A percentile compares a stretch with the other conserved stretches of the same genome.
Conservation (phyloP, 2,329 filamentous ascomycete species). For the Monosporascus sp. region DNA sequence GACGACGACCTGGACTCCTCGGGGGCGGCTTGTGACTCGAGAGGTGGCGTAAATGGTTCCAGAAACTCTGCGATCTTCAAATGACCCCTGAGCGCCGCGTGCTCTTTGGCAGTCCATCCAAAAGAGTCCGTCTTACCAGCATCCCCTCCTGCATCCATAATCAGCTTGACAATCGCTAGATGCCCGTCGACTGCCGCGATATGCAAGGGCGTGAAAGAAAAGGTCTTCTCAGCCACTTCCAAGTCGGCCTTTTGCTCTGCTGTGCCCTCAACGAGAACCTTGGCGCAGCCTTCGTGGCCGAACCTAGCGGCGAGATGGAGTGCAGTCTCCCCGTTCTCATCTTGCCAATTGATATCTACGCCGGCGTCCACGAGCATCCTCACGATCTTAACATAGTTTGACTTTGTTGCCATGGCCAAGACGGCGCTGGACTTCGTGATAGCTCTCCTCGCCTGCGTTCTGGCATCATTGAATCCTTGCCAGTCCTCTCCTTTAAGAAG, state of each 20-base stretch:
- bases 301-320: conserved; percentile 88
- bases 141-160: conserved; percentile 74
- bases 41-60: conserved; percentile 41
- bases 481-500: conserved; percentile 77
- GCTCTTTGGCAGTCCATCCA: conserved; percentile 91
- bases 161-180: conserved; percentile 64
- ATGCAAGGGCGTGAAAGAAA: conserved; percentile 93
- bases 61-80: conserved; percentile 71
- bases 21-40: conserved; percentile 21
- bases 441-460: conserved; percentile 59
- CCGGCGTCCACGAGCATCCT: conserved; percentile 82
- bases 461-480: conserved; percentile 58
- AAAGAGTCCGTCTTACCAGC: conserved; percentile 72
- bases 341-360: conserved; percentile 89
- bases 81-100: conserved; percentile 85
- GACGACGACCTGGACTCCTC: conserved; percentile 20
- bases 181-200: conserved; percentile 89
- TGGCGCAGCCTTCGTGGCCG: conserved; percentile 75
- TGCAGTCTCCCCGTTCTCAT: conserved; percentile 84
- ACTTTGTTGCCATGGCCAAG: conserved; percentile 79
- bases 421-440: conserved; percentile 83
- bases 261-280: conserved; percentile 66
- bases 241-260: conserved; percentile 66
- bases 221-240: conserved; percentile 75
- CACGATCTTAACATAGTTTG: conserved; percentile 80